These are phyloP conservation scores for Trametes versicolor DNA, from an alignment of 1,284 basidiomycete genomes.

Conservation along the genomic window DNA sequence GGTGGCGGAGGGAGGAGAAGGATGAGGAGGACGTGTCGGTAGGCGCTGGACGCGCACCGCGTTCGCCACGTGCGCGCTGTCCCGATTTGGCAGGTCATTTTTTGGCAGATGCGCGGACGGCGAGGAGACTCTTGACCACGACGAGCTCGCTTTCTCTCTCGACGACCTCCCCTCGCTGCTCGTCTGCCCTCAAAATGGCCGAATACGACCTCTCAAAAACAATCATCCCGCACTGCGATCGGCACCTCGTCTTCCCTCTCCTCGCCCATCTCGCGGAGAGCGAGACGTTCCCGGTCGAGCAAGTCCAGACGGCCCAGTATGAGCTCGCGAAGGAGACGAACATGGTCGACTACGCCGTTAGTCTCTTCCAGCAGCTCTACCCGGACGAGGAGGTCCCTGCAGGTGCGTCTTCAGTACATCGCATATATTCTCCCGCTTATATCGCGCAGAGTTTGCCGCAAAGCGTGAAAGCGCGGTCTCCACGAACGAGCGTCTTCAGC, in stretches of 20 bases:
- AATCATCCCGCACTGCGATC: conserved; percentile 92
- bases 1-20: conserved; percentile 26
- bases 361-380: conserved; percentile 81
- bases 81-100: conserved; percentile 32
- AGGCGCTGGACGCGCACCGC: conserved; percentile 15
- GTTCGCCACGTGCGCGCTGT: conserved; percentile 23
- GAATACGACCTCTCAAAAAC: conserved; percentile 92
- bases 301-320: conserved; percentile 91
- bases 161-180: conserved; percentile 6
- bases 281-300: conserved; percentile 76
- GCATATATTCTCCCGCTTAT: conserved; percentile 7
- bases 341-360: conserved; percentile 92
- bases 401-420: conserved; percentile 54
- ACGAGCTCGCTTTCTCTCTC: conserved; percentile 20
- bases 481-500: conserved; percentile 85
- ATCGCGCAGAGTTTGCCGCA: conserved; percentile 75
- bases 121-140: conserved; percentile 19
- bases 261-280: conserved; percentile 87
- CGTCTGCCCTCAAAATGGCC: conserved; percentile 61
- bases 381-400: conserved; percentile 73
- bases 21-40: conserved; percentile 20
- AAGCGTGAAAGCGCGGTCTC: conserved; percentile 86
- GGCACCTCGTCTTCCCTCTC: conserved; percentile 93
- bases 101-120: conserved; percentile 20
- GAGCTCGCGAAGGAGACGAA: conserved; percentile 97